These are phyloP conservation scores for Fusarium pininemorale DNA, from an alignment of 2,329 filamentous ascomycete species.

Conservation along the genomic window DNA sequence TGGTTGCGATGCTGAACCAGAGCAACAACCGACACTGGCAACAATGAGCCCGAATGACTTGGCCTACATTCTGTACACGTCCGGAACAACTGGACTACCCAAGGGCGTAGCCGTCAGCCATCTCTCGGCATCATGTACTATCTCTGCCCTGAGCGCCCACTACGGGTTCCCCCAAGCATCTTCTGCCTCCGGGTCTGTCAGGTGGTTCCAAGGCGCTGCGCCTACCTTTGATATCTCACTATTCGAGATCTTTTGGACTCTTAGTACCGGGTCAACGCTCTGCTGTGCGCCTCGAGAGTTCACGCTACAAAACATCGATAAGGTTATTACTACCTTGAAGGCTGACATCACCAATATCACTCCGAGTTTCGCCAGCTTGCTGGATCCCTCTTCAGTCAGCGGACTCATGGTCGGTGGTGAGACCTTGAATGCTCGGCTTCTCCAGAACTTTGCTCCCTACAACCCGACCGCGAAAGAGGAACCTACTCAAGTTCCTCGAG, in stretches of 20 bases:
- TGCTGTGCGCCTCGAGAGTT: constrained; percentile 10
- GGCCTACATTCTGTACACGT: constrained; percentile 13
- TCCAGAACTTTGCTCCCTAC: constrained; percentile 1
- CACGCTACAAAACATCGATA: constrained; percentile 12
- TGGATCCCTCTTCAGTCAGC: neutral
- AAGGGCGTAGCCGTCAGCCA: constrained; percentile 22
- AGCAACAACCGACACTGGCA: rapidly evolving
- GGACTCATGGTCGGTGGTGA: constrained; percentile 27
- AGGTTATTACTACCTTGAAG: neutral
- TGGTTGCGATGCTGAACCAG: neutral
- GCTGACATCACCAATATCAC: constrained; percentile 26
- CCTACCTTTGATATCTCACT: constrained; percentile 21
- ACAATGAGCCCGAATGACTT: neutral
- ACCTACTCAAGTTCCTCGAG: neutral
- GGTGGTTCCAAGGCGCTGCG: constrained; percentile 24
- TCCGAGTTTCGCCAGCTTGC: constrained; percentile 8
- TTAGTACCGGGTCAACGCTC: constrained; percentile 14
- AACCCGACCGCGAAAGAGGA: neutral
- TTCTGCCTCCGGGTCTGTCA: neutral
- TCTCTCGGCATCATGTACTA: constrained; percentile 3
- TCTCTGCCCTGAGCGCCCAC: constrained; percentile 1
- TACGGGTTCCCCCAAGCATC: neutral
- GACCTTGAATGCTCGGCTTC: constrained; percentile 6
- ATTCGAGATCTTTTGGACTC: constrained; percentile 22
- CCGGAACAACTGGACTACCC: constrained; percentile 13